Base-by-base conservation (phyloP, 1,139 yeast species). In the Meyerozyma carpophila region DNA sequence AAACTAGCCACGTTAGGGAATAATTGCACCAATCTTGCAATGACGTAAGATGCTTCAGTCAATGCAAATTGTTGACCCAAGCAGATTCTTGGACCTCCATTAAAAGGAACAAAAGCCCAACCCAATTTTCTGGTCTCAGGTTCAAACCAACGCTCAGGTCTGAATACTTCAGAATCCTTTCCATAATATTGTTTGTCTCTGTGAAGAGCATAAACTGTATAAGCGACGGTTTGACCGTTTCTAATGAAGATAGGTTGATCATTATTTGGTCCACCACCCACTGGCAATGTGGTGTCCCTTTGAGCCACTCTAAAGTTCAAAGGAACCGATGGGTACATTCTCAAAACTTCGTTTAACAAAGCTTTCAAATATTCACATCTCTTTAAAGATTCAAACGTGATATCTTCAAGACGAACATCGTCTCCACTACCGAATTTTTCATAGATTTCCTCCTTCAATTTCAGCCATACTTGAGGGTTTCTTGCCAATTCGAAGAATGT, bases 11-110 rank as follows among this genome's bases (percentile, higher is more conserved):
- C 42, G 40, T 45, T 44, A 6, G 52, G 49, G 47, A 59, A 59
- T 40, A 50, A 41, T 43, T 59, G 63, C 43, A 47, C 56, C 41
- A 78, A 54, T 45, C 82, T 61, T n/a, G 65, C 66, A 32, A 72
- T 51, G 8, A 72, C 68, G 48, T 75, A 77, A 3, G 75, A 64
- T 4, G 79, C 77, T 57, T 79, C 84, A 14, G 81, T 76, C 46
- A 78, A 66, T 1, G 82, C 82, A 59, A 74, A 76, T 55, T 77
- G 82, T 58, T 78, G 82, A 18, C 83, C 84, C 41, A 78, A 62
- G 52, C 84, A 79, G 44, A 78, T 77, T 46, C 84, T 63, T 27
- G 83, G 83, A 7, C 84, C 84, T 40, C 82, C 83, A 50, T 78
- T 78, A 62, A 77, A 77, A 5, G 82, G 81, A 25, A 77, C 55